Evolutionary conservation across 2,329 filamentous ascomycete species (phyloP).

Genomic region (Aspergillus clavatus): DNA sequence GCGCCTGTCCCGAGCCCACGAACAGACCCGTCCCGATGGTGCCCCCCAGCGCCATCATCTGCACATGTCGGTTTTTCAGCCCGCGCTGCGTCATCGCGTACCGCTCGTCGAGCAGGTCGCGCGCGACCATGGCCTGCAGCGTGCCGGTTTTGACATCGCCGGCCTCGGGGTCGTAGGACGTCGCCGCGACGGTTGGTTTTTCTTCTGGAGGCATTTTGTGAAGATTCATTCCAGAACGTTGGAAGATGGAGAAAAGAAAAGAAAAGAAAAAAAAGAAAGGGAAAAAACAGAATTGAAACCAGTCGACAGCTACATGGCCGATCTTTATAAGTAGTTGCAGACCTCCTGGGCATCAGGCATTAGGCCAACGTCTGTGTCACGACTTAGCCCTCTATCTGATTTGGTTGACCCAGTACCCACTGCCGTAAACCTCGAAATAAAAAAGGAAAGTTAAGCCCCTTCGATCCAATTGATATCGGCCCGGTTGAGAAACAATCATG

Average conservation of each 20-base stretch:
- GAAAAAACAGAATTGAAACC: background rate
- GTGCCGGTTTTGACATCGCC: conserved; percentile 17
- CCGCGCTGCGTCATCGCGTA: conserved; percentile 39
- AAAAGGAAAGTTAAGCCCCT: no score
- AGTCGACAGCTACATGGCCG: no score
- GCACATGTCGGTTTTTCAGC: conserved; percentile 41
- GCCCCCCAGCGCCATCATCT: conserved; percentile 51
- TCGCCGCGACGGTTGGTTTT: conserved; percentile 6
- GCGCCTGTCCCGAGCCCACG: conserved; percentile 50
- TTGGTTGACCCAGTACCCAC: no score
- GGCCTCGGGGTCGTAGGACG: conserved; percentile 6
- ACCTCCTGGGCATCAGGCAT: no score
- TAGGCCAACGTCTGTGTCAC: no score
- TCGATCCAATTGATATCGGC: no score
- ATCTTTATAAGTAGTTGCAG: no score
- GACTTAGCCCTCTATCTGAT: no score
- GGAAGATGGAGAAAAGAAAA: background rate
- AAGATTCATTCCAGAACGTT: background rate
- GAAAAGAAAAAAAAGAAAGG: background rate
- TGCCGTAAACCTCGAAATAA: no score
- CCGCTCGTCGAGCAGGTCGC: conserved; percentile 38
- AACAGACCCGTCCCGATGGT: conserved; percentile 56
- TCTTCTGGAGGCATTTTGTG: conserved; percentile 5
- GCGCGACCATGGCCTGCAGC: conserved; percentile 34
- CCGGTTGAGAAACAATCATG: no score